Base-by-base conservation (phyloP, 495 filamentous ascomycete species). In the Aspergillus avenaceus region DNA sequence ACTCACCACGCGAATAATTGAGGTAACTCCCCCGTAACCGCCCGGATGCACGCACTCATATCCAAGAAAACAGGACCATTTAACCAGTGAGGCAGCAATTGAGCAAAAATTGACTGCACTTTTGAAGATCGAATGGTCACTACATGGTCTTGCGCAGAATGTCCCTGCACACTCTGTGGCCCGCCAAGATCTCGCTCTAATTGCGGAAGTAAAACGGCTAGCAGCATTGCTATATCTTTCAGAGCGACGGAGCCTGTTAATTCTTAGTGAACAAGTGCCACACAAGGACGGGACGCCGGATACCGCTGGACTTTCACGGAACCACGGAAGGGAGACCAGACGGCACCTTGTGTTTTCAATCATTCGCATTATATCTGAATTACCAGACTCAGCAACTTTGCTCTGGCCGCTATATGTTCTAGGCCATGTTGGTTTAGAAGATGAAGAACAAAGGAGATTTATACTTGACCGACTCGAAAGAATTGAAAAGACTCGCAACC, bases 351-450 rank as follows among this genome's bases (percentile, higher is more conserved):
- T 56, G 29, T 21, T 12, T 2, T 18, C 45, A 6, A 56, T 60
- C 11, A 56, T 60, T 25, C 18, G 34, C 0, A 13, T 47, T 2
- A 56, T 56, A 1, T 51, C 49, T 5, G 27, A 25, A 0, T 47
- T 60, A 6, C 50, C 58, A 1, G 46, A 52, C 21, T 46, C 22
- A 1, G 46, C 58, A 2, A 53, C 50, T 2, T 9, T 56, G 4
- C 38, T 60, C 14, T 60, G 58, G 58, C 58, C 58, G 9, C 44
- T 60, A 0, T 56, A 47, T 37, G 31, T 60, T 4, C 26, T 60
- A 4, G 53, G 58, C 1, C 36, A 60, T 36, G 36, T 26, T 3
- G 53, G 41, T 6, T 23, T 54, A 9, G 53, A 56, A 24, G 34
- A 54, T 37, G 58, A 60, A 12, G 37, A 51, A 24, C 53, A 60